Percentiles rank a stretch among this genome's conserved stretches.
Evolutionary conservation across 352 stramenopile species (phyloP).

Genomic region (Phytophthora pistaciae): DNA sequence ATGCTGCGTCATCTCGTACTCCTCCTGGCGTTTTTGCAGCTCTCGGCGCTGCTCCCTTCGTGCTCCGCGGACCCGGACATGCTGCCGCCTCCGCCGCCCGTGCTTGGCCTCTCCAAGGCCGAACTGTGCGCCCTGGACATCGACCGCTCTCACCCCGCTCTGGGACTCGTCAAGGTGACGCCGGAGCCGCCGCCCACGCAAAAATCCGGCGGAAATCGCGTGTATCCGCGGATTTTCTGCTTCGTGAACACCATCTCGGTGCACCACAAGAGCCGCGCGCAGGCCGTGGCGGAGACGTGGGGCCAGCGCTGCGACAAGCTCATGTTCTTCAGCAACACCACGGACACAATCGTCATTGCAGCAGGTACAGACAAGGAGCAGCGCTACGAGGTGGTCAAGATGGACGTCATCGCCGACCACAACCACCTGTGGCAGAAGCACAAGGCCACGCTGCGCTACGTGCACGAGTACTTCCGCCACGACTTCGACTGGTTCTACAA

Average conservation of each 20-base stretch:
- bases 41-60: slow-evolving; percentile 8
- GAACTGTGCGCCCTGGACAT: slow-evolving; percentile 69
- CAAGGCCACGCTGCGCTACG: slow-evolving; percentile 76
- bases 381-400: slow-evolving; percentile 65
- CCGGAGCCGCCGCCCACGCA: slow-evolving; percentile 25
- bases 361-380: slow-evolving; percentile 25
- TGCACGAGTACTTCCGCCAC: slow-evolving; percentile 76
- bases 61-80: slow-evolving; percentile 11
- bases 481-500: slow-evolving; percentile 92
- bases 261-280: slow-evolving; percentile 65
- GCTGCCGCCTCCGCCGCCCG: slow-evolving; percentile 13
- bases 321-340: slow-evolving; percentile 87
- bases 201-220: slow-evolving; percentile 7
- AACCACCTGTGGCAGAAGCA: slow-evolving; percentile 89
- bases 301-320: slow-evolving; percentile 83
- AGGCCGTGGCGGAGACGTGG: slow-evolving; percentile 82
- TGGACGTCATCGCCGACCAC: slow-evolving; percentile 79
- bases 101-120: slow-evolving; percentile 43
- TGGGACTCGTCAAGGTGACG: slow-evolving; percentile 56
- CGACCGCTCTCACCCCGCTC: slow-evolving; percentile 43
- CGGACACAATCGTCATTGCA: slow-evolving; percentile 53
- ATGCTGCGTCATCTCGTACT: slow-evolving; percentile 3
- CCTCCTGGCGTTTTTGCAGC: slow-evolving; percentile 17
- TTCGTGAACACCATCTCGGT: slow-evolving; percentile 87
- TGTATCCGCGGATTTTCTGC: slow-evolving; percentile 75